Base-by-base conservation (phyloP, 257 asterid species). In the Thymus mandschuricus region DNA sequence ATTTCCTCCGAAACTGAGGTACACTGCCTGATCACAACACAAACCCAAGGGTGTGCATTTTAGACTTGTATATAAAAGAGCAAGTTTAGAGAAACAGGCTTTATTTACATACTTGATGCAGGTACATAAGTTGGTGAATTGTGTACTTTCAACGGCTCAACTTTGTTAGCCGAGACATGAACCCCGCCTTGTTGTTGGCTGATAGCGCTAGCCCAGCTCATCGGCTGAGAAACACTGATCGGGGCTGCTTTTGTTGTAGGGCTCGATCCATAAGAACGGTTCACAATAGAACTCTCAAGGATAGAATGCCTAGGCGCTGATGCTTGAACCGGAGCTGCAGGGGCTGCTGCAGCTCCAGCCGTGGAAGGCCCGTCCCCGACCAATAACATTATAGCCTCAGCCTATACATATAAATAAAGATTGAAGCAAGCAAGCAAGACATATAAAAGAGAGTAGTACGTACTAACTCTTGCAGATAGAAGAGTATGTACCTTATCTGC, bases 361-460 rank as follows among this genome's bases (percentile, higher is more conserved):
- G 31, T 35, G 27, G 89, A 78, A 65, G 92, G 83, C 34, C 86
- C 91, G 40, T 92, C 87, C 64, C 97, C 97, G 68, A 97, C 98
- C 83, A 92, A 72, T 56, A 92, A 79, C 98, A 89, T 92, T 52
- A 92, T 92, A 15, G 96, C 98, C 73, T 87, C 92, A 68, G 96
- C 98, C 98, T 91, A 73, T 57, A 60, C 49, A 64, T 48, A 15
- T 33, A 48, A 0, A 44, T 49, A 1, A 45, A 56, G 15, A 52
- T 58, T 12, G 62, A 8, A 34, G 38, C 1, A 27, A 28, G 33
- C 13, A 44, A 66, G 59, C n/a, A 57, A 56, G 30, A 57, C 62
- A 21, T 10, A 21, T 3, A 57, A 4, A 0, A 5, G 12, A 31
- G 5, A 4, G 10, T 3, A 57, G 13, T 11, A 0, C 4, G 21